Base-by-base conservation (phyloP, 176 grass and related monocot species). In the Areca catechu region DNA sequence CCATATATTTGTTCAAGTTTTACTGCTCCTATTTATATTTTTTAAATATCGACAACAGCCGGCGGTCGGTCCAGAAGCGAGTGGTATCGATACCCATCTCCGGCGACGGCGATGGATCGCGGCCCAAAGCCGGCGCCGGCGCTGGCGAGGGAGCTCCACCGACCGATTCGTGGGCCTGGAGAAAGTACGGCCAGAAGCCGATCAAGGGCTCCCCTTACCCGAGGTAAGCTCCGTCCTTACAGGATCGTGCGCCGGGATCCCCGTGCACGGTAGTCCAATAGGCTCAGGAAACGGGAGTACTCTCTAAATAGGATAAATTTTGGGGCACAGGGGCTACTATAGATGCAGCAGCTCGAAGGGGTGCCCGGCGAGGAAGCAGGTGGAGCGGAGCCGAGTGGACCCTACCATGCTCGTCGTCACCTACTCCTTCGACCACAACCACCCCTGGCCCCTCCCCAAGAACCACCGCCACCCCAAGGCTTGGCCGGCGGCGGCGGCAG, bases 141-240 rank as follows among this genome's bases (percentile, higher is more conserved):
- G 34, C 4, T 9, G 34, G 88, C 0, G 94, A 93, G 81, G 88
- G 94, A 3, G 80, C 94, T 71, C 94, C 94, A 68, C 94, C 88
- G 67, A 74, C 94, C 52, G 94, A 98, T 81, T 98, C 94, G 29
- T 98, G 94, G 94, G 72, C 94, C 22, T 98, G 94, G 94, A 77
- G 94, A 10, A 98, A 98, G 81, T 98, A 98, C 15, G 94, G 94
- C 34, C 94, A 98, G 84, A 98, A 98, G 73, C 94, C 94, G 28
- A 98, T 98, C 81, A 98, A 98, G 65, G 94, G 94, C 56, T 98
- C 94, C 14, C 93, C 94, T 48, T 92, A 89, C 58, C 94, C 94
- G 0, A 71, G 94, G 93, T 98, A 72, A 12, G 2, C 34, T 37
- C 34, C 6, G 7, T 37, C 34, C 7, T 9, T 9, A 37, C 27